These are phyloP conservation scores for Pichia sorboxylosa DNA, from an alignment of 1,139 yeast genomes.

Conservation along the genomic window DNA sequence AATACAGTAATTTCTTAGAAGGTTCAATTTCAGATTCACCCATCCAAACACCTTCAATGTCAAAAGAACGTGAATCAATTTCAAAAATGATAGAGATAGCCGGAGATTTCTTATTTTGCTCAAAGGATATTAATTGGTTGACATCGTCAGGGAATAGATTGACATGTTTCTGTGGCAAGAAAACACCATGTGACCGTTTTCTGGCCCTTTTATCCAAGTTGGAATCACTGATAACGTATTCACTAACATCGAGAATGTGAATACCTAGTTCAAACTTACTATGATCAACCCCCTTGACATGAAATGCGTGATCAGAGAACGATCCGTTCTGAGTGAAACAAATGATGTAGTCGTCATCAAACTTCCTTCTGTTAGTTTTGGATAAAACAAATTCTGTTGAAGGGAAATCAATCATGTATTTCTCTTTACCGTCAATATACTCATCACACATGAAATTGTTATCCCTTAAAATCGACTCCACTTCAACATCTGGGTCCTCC, in stretches of 20 bases:
- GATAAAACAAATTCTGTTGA: constrained; percentile 22
- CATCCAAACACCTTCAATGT: constrained; percentile 66
- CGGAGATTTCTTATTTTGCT: constrained; percentile 47
- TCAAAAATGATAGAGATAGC: constrained; percentile 77
- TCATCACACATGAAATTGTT: constrained; percentile 86
- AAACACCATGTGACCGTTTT: constrained; percentile 82
- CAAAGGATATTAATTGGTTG: constrained; percentile 50
- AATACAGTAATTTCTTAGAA: constrained; percentile 40
- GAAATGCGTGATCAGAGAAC: constrained; percentile 68
- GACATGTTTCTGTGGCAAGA: constrained; percentile 68
- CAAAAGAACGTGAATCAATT: constrained; percentile 62
- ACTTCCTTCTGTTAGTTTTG: constrained; percentile 40
- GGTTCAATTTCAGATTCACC: constrained; percentile 67
- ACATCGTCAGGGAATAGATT: constrained; percentile 62
- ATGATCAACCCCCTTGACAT: constrained; percentile 48
- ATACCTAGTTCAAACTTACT: constrained; percentile 62
- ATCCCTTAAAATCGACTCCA: constrained; percentile 83
- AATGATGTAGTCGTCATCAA: constrained; percentile 50
- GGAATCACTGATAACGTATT: constrained; percentile 60
- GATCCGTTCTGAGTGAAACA: constrained; percentile 53
- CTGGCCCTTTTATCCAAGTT: constrained; percentile 79
- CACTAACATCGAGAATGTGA: constrained; percentile 73
- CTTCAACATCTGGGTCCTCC: constrained; percentile 67
- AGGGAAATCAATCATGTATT: constrained; percentile 20
- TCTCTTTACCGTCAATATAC: constrained; percentile 41